Evolutionary conservation across 768 basidiomycete genomes (phyloP).

Genomic region (Megacollybia marginata): DNA sequence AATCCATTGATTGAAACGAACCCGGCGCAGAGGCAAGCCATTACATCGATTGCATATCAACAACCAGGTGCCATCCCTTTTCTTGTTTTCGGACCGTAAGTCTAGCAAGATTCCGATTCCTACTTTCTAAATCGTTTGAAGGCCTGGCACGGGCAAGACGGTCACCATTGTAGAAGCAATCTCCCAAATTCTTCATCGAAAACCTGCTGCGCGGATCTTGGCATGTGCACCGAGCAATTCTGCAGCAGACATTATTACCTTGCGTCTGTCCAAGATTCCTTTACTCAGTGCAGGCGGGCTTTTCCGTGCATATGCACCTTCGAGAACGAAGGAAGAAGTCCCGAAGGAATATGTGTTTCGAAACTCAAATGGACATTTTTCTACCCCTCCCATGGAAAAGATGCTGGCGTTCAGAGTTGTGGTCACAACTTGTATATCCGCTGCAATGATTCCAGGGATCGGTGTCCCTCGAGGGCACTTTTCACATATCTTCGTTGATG

Average conservation of each 20-base stretch:
- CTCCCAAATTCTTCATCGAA: constrained; percentile 36
- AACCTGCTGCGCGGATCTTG: constrained; percentile 40
- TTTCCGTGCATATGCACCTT: constrained; percentile 48
- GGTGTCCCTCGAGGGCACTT: constrained; percentile 49
- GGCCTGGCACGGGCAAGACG: constrained; percentile 64
- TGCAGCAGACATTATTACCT: constrained; percentile 56
- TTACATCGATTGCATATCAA: constrained; percentile 33
- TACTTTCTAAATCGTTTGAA: constrained; percentile 9
- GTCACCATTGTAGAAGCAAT: constrained; percentile 61
- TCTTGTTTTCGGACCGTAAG: constrained; percentile 58
- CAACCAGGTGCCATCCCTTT: constrained; percentile 46
- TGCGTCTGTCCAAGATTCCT: constrained; percentile 24
- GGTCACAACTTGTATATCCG: constrained; percentile 52
- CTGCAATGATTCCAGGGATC: constrained; percentile 36
- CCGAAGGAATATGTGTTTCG: constrained; percentile 31
- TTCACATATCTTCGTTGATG: constrained; percentile 55
- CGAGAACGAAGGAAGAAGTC: constrained; percentile 29
- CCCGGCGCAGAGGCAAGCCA: constrained; percentile 20
- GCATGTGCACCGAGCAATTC: constrained; percentile 66
- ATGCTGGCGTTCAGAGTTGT: constrained; percentile 41
- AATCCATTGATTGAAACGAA: not conserved
- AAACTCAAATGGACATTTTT: constrained; percentile 35
- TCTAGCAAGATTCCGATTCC: not conserved
- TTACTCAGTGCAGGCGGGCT: constrained; percentile 22
- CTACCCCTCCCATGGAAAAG: constrained; percentile 32